Percentiles rank a stretch among this genome's conserved stretches.
phyloP scores from a whole-genome alignment of 2,329 filamentous ascomycete genomes.

The Bipolaris victoriae region DNA sequence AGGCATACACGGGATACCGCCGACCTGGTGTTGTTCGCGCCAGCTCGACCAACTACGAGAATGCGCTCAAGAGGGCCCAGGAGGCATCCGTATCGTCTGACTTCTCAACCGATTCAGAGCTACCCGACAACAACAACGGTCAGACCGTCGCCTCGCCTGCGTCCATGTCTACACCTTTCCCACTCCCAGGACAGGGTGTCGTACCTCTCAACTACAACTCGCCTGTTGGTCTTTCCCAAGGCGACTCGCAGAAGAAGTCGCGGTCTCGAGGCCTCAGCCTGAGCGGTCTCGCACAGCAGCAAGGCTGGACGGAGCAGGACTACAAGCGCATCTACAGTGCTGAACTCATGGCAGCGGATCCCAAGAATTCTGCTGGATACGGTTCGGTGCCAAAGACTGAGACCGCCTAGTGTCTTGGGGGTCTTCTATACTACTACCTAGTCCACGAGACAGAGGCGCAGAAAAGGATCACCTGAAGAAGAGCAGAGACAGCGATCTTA shows the following conservation, averaged over 20 bases:
- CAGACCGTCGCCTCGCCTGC: slow-evolving; percentile 24
- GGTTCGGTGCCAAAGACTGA: slow-evolving; percentile 21
- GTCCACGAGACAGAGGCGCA: too few species aligned
- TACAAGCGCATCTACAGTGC: slow-evolving; percentile 41
- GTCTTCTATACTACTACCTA: background rate
- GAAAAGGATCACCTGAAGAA: too few species aligned
- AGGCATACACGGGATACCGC: slow-evolving; percentile 33
- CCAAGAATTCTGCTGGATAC: slow-evolving; percentile 36
- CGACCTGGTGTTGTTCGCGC: slow-evolving; percentile 33
- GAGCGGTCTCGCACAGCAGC: slow-evolving; percentile 36
- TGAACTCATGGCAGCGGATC: slow-evolving; percentile 30
- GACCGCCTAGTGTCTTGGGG: background rate
- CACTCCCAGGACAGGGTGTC: slow-evolving; percentile 41
- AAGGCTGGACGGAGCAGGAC: slow-evolving; percentile 47
- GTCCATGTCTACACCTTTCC: slow-evolving; percentile 28
- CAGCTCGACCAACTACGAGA: slow-evolving; percentile 43
- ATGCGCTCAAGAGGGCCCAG: slow-evolving; percentile 31
- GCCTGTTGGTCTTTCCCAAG: slow-evolving; percentile 27
- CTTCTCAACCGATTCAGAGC: slow-evolving; percentile 25
- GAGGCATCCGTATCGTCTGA: slow-evolving; percentile 35
- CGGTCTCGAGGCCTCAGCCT: slow-evolving; percentile 40
- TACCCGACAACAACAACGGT: slow-evolving; percentile 15
- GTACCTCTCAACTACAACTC: slow-evolving; percentile 39
- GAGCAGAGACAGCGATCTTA: too few species aligned
- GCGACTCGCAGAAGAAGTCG: slow-evolving; percentile 39